Percentiles rank a stretch among this genome's conserved stretches.
These are phyloP conservation scores for Vachellia collinsii DNA, from an alignment of 306 rosid genomes.

Conservation along the genomic window DNA sequence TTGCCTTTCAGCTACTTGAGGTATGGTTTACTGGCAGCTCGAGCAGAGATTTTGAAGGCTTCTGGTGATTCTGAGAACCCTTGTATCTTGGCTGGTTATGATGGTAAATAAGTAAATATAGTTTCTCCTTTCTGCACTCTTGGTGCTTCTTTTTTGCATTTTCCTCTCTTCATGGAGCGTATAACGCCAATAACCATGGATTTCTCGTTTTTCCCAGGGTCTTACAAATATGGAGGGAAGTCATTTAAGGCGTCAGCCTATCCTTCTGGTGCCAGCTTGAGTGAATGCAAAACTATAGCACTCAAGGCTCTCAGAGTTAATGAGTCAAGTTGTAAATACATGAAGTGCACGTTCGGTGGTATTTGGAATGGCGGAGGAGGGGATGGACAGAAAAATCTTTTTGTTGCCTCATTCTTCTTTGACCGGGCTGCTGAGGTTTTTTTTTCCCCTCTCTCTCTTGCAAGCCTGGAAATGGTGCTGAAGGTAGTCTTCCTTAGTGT, in stretches of 20 bases:
- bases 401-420: conserved; percentile 97
- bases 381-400: conserved; percentile 89
- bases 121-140: conserved; percentile 27
- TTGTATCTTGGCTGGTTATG: conserved; percentile 75
- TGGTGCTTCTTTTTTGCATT: conserved; percentile 17
- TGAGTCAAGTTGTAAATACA: conserved; percentile 74
- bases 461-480: conserved; percentile 17
- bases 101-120: conserved; percentile 78
- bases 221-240: conserved; percentile 77
- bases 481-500: conserved; percentile 20
- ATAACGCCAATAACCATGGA: conserved; percentile 5
- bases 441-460: conserved; percentile 21
- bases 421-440: conserved; percentile 95
- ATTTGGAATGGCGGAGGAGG: conserved; percentile 99
- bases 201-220: conserved; percentile 48
- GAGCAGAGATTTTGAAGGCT: conserved; percentile 88
- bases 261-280: conserved; percentile 74
- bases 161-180: conserved; percentile 29
- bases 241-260: conserved; percentile 61
- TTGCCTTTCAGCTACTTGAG: conserved; percentile 75
- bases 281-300: conserved; percentile 70
- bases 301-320: conserved; percentile 78
- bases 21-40: conserved; percentile 94
- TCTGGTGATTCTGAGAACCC: conserved; percentile 75
- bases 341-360: conserved; percentile 98